Evolutionary conservation across 2,329 filamentous ascomycete genomes (phyloP).

Genomic region (Gaeumannomyces tritici): DNA sequence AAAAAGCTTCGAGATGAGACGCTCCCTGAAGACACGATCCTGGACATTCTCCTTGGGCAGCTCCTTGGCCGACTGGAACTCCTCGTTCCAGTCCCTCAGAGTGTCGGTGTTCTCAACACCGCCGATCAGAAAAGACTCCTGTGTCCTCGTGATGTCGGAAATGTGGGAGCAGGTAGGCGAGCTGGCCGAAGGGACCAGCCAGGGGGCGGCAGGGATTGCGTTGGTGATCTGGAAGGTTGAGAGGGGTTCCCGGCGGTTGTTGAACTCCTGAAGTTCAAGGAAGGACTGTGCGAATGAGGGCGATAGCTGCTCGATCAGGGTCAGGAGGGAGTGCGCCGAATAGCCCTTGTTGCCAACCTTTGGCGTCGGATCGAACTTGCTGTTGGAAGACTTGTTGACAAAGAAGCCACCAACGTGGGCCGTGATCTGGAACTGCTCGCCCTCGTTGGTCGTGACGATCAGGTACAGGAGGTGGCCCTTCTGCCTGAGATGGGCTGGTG

Average conservation of each 20-base stretch:
- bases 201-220: slow-evolving; percentile 82
- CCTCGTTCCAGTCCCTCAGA: slow-evolving; percentile 96
- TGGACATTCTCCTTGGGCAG: slow-evolving; percentile 89
- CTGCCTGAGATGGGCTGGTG: slow-evolving; percentile 81
- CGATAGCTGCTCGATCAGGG: slow-evolving; percentile 68
- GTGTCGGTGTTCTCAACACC: slow-evolving; percentile 93
- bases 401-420: slow-evolving; percentile 92
- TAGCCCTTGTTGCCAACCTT: slow-evolving; percentile 68
- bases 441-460: slow-evolving; percentile 80
- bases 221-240: slow-evolving; percentile 95
- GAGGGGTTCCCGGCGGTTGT: slow-evolving; percentile 76
- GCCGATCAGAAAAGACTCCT: slow-evolving; percentile 83
- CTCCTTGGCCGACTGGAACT: slow-evolving; percentile 94
- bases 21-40: slow-evolving; percentile 90
- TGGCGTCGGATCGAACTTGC: slow-evolving; percentile 87
- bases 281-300: slow-evolving; percentile 74
- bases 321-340: slow-evolving; percentile 77
- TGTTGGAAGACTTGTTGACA: slow-evolving; percentile 91
- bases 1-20: slow-evolving; percentile 89
- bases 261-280: slow-evolving; percentile 70
- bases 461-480: slow-evolving; percentile 91
- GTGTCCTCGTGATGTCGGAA: slow-evolving; percentile 76
- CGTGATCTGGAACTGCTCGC: slow-evolving; percentile 90
- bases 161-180: slow-evolving; percentile 61
- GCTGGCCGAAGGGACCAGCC: slow-evolving; percentile 67